Conservation (phyloP, 2,329 filamentous ascomycete genomes). For the Diplodia seriata region DNA sequence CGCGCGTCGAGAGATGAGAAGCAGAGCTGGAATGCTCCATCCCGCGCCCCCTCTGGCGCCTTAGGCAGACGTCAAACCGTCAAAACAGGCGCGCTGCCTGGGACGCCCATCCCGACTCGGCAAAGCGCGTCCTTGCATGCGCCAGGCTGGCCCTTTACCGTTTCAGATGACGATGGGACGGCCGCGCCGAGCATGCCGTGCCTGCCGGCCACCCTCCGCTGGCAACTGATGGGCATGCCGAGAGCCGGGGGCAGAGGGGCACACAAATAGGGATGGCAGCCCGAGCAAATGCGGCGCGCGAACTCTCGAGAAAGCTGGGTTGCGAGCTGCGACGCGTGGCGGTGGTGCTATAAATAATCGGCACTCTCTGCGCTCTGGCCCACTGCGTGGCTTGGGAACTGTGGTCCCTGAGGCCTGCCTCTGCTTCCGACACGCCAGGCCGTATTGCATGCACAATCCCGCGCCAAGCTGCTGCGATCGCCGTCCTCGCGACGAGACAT, state of each 20-base stretch:
- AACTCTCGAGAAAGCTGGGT: background rate
- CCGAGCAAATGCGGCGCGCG: background rate
- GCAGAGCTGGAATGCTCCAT: slow-evolving; percentile 5
- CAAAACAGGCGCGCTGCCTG: background rate
- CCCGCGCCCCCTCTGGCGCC: background rate
- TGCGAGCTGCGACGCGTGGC: slow-evolving; percentile 16
- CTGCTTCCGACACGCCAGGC: slow-evolving; percentile 16
- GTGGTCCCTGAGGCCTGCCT: slow-evolving; percentile 26
- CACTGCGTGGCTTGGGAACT: slow-evolving; percentile 12
- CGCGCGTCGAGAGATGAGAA: slow-evolving; percentile 1
- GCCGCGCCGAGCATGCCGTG: slow-evolving; percentile 17
- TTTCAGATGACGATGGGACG: slow-evolving; percentile 27
- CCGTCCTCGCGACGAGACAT: slow-evolving; percentile 27
- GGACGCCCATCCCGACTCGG: slow-evolving; percentile 6
- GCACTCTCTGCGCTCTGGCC: slow-evolving; percentile 12
- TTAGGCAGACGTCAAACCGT: background rate
- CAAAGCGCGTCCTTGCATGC: slow-evolving; percentile 19
- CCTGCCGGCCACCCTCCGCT: slow-evolving; percentile 12
- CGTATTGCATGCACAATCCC: slow-evolving; percentile 28
- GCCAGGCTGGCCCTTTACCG: slow-evolving; percentile 13
- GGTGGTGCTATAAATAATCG: slow-evolving; percentile 28
- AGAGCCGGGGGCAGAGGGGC: slow-evolving; percentile 2
- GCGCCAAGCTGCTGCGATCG: slow-evolving; percentile 27
- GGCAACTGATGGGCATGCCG: slow-evolving; percentile 6
- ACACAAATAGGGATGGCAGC: slow-evolving; percentile 12